Evolutionary conservation across 1,139 yeast genomes (phyloP).

Genomic region (Scheffersomyces cryptocercus): DNA sequence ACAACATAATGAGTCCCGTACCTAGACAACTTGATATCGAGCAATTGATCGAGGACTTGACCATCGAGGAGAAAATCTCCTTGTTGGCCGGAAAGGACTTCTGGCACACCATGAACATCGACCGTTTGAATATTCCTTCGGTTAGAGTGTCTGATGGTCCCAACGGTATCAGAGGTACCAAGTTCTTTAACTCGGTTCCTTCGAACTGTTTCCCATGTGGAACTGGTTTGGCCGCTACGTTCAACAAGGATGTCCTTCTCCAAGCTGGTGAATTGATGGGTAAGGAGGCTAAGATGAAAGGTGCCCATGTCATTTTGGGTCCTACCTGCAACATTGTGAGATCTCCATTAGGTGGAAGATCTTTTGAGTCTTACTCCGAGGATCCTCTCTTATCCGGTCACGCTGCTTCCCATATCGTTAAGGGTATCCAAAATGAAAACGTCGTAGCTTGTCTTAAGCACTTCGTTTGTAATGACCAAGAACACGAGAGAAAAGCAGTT

Average conservation of each 20-base stretch:
- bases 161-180: conserved; percentile 55
- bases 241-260: conserved; percentile 32
- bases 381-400: conserved; percentile 61
- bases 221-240: conserved; percentile 23
- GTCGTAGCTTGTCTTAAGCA: conserved; percentile 62
- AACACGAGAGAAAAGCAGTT: conserved; percentile 51
- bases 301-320: conserved; percentile 51
- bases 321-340: conserved; percentile 60
- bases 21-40: conserved; percentile 13
- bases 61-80: conserved; percentile 19
- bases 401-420: conserved; percentile 48
- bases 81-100: conserved; percentile 21
- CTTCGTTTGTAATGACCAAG: conserved; percentile 62
- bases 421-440: conserved; percentile 55
- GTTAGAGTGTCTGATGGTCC: conserved; percentile 48
- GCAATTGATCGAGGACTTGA: conserved; percentile 15
- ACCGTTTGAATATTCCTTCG: conserved; percentile 18
- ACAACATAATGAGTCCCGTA: neutral
- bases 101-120: conserved; percentile 22
- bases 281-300: conserved; percentile 49
- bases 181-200: conserved; percentile 47
- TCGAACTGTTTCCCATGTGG: conserved; percentile 52
- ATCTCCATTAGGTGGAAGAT: conserved; percentile 65
- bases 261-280: conserved; percentile 52
- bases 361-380: conserved; percentile 63